Evolutionary conservation across 805 yeast species (phyloP), one percentile per base, ranked within the genome.

Genomic region (Diddensiella santjacobensis): DNA sequence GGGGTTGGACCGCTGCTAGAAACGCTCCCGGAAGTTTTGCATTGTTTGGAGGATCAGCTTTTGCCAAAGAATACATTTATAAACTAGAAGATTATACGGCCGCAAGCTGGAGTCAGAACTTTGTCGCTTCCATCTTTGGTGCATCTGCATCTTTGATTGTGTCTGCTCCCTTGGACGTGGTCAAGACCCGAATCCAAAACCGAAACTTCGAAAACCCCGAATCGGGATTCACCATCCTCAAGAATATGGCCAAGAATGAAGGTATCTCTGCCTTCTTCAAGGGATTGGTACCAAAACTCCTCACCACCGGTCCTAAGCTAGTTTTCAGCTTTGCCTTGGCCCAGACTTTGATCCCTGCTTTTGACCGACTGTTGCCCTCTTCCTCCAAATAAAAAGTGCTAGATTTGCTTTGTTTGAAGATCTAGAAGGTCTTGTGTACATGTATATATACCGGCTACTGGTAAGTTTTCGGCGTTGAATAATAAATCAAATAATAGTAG

Each of bases 1-100:
- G 97, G 96, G 98, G 97, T 50, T 93, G 99, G 99, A 93, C 99
- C 51, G 95, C 95, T 59, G 99, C 99, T 39, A 84, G 99, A 79
- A 93, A 93, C 67, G 97, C 98, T 2, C 99, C 99, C 33, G 99
- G 99, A 51, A 88, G 96, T 1, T 93, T 93, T 65, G 96, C 98
- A 15, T 75, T 93, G 49, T 93, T 93, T 59, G 99, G 99, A 59
- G 99, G 98, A 71, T 89, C 91, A 65, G 96, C 99, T 13, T 93
- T 93, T 66, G 98, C 99, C 53, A 93, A 93, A 73, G 99, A 93
- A 72, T 93, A 87, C 72, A 79, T 93, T 51, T 81, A 88, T 60
- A 90, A 90, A 13, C 77, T 93, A 61, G 64, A 74, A 58, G 99
- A 93, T 71, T 89, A 93, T 74, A 76, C 90, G 29, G 68, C 80